Percentiles rank a stretch among this genome's conserved stretches.
Conservation (phyloP, 2,329 filamentous ascomycete species). For the Colletotrichum spinosum region DNA sequence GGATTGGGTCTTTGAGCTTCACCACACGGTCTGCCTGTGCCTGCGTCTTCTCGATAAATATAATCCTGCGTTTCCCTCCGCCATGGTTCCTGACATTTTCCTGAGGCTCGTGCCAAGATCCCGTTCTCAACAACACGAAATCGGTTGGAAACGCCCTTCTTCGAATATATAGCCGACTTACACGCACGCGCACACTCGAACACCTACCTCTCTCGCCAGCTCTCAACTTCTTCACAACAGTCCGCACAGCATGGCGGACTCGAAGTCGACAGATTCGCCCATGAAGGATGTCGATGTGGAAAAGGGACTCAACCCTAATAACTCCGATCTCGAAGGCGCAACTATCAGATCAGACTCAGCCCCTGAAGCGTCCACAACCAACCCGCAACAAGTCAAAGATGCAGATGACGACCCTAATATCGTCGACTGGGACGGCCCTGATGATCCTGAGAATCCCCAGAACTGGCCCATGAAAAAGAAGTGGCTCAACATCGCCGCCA, state of each 20-base stretch:
- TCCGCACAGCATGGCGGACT: constrained; percentile 17
- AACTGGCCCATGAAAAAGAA: constrained; percentile 72
- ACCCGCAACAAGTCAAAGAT: constrained; percentile 9
- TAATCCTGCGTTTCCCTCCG: constrained; percentile 14
- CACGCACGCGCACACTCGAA: background rate
- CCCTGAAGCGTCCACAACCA: background rate
- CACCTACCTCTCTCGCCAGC: background rate
- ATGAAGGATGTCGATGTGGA: constrained; percentile 23
- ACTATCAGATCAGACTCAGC: constrained; percentile 27
- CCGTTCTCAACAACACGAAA: background rate
- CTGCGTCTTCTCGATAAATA: constrained; percentile 5
- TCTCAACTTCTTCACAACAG: background rate
- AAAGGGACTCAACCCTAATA: constrained; percentile 14
- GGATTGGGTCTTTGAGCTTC: background rate
- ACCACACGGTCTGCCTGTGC: background rate
- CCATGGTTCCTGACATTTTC: background rate
- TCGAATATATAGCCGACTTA: background rate
- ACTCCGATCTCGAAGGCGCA: constrained; percentile 27
- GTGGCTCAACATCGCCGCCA: constrained; percentile 47
- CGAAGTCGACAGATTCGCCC: constrained; percentile 10
- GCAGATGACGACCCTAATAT: constrained; percentile 24
- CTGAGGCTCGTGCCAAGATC: constrained; percentile 22
- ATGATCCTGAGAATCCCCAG: constrained; percentile 73
- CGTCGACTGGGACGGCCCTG: constrained; percentile 70
- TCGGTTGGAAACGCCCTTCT: too few species aligned